Evolutionary conservation across 1,284 basidiomycete genomes (phyloP).

Genomic region (Peniophora sp.): DNA sequence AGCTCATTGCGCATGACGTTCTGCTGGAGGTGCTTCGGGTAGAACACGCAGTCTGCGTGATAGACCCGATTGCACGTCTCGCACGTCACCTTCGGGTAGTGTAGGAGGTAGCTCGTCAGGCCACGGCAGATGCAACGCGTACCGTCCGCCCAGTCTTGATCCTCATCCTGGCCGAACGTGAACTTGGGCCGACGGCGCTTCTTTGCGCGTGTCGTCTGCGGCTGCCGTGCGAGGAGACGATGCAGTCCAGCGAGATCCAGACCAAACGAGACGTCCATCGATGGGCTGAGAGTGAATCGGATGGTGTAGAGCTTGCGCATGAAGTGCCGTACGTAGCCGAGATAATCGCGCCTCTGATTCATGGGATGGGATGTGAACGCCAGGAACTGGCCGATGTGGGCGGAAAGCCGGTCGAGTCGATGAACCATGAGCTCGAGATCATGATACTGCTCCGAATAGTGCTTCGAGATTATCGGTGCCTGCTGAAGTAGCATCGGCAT

Average conservation of each 20-base stretch:
- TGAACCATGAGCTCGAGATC: constrained; percentile 70
- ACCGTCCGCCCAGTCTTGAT: constrained; percentile 63
- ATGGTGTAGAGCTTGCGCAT: constrained; percentile 82
- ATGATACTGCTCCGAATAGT: constrained; percentile 70
- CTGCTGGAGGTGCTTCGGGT: constrained; percentile 13
- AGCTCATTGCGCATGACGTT: not conserved
- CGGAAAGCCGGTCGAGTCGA: constrained; percentile 62
- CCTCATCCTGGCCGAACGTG: constrained; percentile 67
- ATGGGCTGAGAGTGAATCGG: constrained; percentile 73
- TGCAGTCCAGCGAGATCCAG: constrained; percentile 73
- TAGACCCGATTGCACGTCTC: constrained; percentile 56
- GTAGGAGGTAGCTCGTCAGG: constrained; percentile 47
- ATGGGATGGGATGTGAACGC: constrained; percentile 56
- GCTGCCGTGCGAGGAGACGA: constrained; percentile 65
- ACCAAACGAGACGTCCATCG: constrained; percentile 69
- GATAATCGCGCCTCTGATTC: constrained; percentile 64
- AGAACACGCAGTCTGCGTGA: constrained; percentile 71
- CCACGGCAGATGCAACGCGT: constrained; percentile 77
- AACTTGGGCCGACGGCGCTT: constrained; percentile 65
- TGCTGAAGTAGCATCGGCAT: constrained; percentile 57
- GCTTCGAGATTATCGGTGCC: constrained; percentile 66
- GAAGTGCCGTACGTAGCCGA: constrained; percentile 75
- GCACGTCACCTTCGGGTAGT: constrained; percentile 59
- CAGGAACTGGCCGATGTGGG: constrained; percentile 70
- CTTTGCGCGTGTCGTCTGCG: constrained; percentile 39